Evolutionary conservation across 2,329 filamentous ascomycete genomes (phyloP).

Genomic region (Pestalotiopsis fici): DNA sequence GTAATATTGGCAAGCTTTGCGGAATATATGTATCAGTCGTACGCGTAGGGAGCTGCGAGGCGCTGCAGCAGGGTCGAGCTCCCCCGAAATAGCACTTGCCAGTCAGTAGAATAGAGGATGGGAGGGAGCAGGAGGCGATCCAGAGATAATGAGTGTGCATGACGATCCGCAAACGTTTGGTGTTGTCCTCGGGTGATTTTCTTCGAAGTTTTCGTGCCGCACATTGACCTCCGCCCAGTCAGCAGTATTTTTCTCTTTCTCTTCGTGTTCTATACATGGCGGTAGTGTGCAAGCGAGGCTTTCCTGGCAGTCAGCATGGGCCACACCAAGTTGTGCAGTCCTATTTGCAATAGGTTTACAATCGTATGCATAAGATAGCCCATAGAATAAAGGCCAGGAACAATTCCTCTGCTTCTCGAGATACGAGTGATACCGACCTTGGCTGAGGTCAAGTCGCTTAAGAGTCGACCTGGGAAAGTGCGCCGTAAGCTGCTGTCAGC

Average conservation of each 20-base stretch:
- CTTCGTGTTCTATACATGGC: background rate
- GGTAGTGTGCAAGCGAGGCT: background rate
- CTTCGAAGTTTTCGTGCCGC: background rate
- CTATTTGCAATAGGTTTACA: background rate
- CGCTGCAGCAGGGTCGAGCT: background rate
- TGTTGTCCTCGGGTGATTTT: background rate
- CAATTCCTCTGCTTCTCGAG: background rate
- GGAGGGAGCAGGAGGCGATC: background rate
- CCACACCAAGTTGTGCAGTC: background rate
- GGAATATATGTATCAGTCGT: background rate
- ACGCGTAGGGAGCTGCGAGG: background rate
- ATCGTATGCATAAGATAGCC: background rate
- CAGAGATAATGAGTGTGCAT: background rate
- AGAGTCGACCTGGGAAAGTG: background rate
- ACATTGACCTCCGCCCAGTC: no score
- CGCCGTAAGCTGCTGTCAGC: background rate
- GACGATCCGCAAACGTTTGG: background rate
- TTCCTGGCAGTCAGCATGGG: background rate
- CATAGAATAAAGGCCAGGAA: background rate
- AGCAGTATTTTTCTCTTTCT: background rate
- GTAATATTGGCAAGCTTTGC: background rate
- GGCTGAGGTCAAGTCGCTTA: background rate
- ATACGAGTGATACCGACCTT: background rate
- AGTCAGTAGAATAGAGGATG: background rate
- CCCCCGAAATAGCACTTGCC: background rate